Conservation (phyloP, 768 basidiomycete genomes). For the Russula sp. region DNA sequence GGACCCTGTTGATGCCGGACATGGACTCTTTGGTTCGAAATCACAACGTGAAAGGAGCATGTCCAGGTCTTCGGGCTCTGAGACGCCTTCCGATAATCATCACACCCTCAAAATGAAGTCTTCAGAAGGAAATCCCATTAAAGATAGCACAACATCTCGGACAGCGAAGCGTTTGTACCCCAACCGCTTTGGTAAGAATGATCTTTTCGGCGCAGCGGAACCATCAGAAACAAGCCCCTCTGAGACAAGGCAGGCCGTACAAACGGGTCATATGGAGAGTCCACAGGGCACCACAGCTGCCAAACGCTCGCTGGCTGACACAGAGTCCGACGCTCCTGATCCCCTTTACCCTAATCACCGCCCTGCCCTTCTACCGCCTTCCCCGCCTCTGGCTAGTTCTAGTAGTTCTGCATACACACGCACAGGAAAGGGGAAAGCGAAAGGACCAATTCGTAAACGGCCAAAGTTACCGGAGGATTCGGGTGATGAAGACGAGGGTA, state of each 20-base stretch:
- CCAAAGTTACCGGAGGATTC: slow-evolving; percentile 34
- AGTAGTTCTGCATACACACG: slow-evolving; percentile 21
- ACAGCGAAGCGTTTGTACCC: slow-evolving; percentile 11
- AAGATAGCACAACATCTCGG: neutral
- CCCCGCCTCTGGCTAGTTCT: slow-evolving; percentile 47
- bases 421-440: slow-evolving; percentile 39
- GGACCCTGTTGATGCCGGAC: slow-evolving; percentile 4
- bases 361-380: slow-evolving; percentile 51
- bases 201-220: slow-evolving; percentile 15
- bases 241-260: slow-evolving; percentile 4
- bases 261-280: neutral
- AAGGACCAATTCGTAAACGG: slow-evolving; percentile 41
- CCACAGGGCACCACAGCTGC: neutral
- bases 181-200: slow-evolving; percentile 18
- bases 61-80: slow-evolving; percentile 21
- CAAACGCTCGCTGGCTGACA: slow-evolving; percentile 15
- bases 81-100: slow-evolving; percentile 20
- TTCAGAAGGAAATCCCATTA: slow-evolving; percentile 11
- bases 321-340: slow-evolving; percentile 13
- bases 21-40: slow-evolving; percentile 11
- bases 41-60: slow-evolving; percentile 25
- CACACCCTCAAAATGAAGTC: slow-evolving; percentile 11
- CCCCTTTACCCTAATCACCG: slow-evolving; percentile 23
- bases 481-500: slow-evolving; percentile 27
- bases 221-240: slow-evolving; percentile 1